phyloP scores from a whole-genome alignment of 352 stramenopile species.

The Blastocystis sp. region DNA sequence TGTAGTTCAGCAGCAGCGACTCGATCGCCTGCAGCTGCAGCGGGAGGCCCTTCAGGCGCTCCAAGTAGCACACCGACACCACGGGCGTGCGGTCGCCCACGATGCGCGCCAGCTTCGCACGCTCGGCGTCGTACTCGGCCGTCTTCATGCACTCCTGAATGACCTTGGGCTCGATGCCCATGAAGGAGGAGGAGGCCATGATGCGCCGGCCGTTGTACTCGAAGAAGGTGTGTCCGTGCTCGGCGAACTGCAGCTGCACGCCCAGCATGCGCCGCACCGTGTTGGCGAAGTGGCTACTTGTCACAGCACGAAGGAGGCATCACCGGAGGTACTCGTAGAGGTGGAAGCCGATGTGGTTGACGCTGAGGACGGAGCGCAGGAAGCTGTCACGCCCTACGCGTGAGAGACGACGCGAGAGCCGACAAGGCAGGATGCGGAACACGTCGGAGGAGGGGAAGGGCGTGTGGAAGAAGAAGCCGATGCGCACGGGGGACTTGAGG shows the following conservation, averaged over 20 bases:
- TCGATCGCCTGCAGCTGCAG: slow-evolving; percentile 95
- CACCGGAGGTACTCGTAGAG: slow-evolving; percentile 87
- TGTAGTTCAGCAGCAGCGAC: slow-evolving; percentile 86
- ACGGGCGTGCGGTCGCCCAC: slow-evolving; percentile 78
- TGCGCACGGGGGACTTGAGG: slow-evolving; percentile 86
- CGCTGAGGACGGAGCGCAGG: slow-evolving; percentile 86
- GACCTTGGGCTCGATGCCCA: slow-evolving; percentile 89
- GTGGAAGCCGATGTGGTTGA: slow-evolving; percentile 90
- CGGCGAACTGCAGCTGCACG: slow-evolving; percentile 88
- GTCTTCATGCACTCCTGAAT: slow-evolving; percentile 78
- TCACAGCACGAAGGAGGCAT: background rate
- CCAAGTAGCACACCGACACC: slow-evolving; percentile 89
- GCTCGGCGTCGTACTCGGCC: slow-evolving; percentile 34
- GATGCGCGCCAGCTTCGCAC: slow-evolving; percentile 57
- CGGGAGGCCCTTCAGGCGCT: slow-evolving; percentile 93
- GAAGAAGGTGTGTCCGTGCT: slow-evolving; percentile 87
- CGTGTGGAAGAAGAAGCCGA: slow-evolving; percentile 96
- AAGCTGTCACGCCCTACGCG: slow-evolving; percentile 82
- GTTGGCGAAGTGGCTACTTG: slow-evolving; percentile 84
- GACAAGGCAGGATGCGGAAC: slow-evolving; percentile 89
- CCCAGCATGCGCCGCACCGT: slow-evolving; percentile 89
- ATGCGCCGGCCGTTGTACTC: slow-evolving; percentile 92
- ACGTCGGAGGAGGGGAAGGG: slow-evolving; percentile 97
- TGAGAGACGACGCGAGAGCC: background rate
- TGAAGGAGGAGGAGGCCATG: slow-evolving; percentile 92